Evolutionary conservation across 1,284 basidiomycete genomes (phyloP).

Genomic region (Cryptococcus depauperatus): DNA sequence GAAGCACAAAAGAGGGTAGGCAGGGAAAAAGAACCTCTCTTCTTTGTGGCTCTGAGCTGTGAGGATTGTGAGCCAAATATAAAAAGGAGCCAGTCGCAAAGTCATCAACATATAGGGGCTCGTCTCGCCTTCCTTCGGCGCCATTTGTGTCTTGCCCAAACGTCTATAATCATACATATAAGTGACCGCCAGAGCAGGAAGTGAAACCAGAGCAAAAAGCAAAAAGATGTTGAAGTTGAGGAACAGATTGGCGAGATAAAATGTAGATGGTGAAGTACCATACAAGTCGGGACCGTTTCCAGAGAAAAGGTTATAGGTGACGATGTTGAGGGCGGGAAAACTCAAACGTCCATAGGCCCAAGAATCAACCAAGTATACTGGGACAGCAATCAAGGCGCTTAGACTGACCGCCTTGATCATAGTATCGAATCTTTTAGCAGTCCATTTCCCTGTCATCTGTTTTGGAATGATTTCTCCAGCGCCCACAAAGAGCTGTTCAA

Average conservation of each 20-base stretch:
- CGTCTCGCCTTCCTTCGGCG: constrained; percentile 52
- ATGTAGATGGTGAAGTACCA: constrained; percentile 78
- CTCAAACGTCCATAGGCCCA: constrained; percentile 73
- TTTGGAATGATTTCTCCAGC: constrained; percentile 63
- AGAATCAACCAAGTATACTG: constrained; percentile 72
- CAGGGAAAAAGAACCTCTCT: constrained; percentile 95
- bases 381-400: constrained; percentile 64
- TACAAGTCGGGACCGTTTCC: constrained; percentile 73
- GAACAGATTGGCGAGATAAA: constrained; percentile 75
- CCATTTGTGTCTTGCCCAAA: constrained; percentile 57
- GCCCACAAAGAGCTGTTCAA: constrained; percentile 78
- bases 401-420: constrained; percentile 54
- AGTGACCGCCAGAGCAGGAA: constrained; percentile 73
- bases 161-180: constrained; percentile 67
- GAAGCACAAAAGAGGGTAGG: constrained; percentile 84
- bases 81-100: constrained; percentile 72
- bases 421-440: constrained; percentile 55
- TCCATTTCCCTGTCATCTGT: constrained; percentile 52
- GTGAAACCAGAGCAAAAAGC: constrained; percentile 67
- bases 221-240: constrained; percentile 89
- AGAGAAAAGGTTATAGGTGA: constrained; percentile 84
- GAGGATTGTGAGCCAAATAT: constrained; percentile 78
- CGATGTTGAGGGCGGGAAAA: constrained; percentile 85
- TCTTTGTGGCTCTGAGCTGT: constrained; percentile 87
- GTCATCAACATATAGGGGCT: constrained; percentile 70